Conservation (phyloP, 2,329 filamentous ascomycete genomes). For the Leptodontidium sp. region DNA sequence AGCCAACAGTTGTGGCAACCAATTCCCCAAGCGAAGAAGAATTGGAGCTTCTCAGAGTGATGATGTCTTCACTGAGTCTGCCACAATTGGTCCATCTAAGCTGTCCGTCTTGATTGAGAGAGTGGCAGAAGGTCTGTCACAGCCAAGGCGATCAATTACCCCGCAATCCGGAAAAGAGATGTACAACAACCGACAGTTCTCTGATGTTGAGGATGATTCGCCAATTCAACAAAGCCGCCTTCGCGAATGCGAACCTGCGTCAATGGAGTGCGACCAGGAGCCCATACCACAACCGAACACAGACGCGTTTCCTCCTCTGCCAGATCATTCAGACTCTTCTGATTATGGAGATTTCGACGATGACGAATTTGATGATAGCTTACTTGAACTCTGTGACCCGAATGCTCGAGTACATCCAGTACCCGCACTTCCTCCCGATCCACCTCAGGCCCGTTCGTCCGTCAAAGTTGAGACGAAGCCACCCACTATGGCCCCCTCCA, state of each 20-base stretch:
- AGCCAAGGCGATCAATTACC: constrained; percentile 32
- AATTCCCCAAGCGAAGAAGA: constrained; percentile 76
- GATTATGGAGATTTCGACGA: constrained; percentile 60
- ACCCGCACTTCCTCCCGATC: constrained; percentile 21
- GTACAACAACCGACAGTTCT: neutral
- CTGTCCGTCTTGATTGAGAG: constrained; percentile 70
- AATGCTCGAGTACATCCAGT: constrained; percentile 42
- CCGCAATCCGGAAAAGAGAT: neutral
- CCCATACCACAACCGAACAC: neutral
- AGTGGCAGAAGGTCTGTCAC: constrained; percentile 61
- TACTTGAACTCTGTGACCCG: constrained; percentile 62
- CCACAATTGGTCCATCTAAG: constrained; percentile 61
- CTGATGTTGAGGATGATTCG: constrained; percentile 16
- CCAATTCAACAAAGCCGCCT: constrained; percentile 22
- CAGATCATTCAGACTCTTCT: constrained; percentile 35
- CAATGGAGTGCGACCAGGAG: neutral
- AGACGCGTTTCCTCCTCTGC: constrained; percentile 9
- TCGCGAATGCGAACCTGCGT: constrained; percentile 8
- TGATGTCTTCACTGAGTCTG: constrained; percentile 47
- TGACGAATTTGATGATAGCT: constrained; percentile 51
- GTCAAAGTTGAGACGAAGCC: neutral
- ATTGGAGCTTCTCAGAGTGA: constrained; percentile 53
- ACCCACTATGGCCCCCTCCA: constrained; percentile 3
- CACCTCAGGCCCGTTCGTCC: neutral
- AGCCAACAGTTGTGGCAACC: constrained; percentile 72